These are phyloP conservation scores for Fraxinus quadrangulata DNA, from an alignment of 257 asterid species.

Conservation along the genomic window DNA sequence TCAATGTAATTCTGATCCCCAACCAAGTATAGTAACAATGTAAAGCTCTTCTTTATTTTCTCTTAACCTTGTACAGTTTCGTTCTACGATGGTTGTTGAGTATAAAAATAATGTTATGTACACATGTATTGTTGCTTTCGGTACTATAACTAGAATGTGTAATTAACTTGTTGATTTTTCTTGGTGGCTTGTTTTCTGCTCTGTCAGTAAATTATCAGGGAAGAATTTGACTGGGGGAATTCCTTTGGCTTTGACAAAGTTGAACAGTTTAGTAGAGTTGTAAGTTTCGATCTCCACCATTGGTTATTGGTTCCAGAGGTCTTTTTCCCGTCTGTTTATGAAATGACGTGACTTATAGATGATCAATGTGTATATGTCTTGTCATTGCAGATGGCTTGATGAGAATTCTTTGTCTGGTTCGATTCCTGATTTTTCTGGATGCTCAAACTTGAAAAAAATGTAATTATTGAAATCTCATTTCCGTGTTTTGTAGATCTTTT, in stretches of 20 bases:
- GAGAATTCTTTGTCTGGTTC: slow-evolving; percentile 77
- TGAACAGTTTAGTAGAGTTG: slow-evolving; percentile 69
- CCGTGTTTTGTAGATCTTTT: not conserved
- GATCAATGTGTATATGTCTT: slow-evolving; percentile 14
- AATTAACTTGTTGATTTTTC: not conserved
- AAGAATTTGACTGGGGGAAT: slow-evolving; percentile 66
- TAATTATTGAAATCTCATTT: slow-evolving; percentile 29
- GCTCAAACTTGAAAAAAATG: slow-evolving; percentile 77
- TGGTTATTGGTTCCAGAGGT: not conserved
- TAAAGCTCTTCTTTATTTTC: slow-evolving; percentile 36
- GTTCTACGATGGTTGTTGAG: not conserved
- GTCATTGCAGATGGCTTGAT: slow-evolving; percentile 82
- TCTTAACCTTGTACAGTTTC: not conserved
- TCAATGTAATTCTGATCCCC: slow-evolving; percentile 73
- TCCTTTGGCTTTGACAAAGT: slow-evolving; percentile 60
- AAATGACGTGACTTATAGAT: slow-evolving; percentile 16
- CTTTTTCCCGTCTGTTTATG: not conserved
- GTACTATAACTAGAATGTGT: too few relatives aligned
- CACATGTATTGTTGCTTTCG: too few relatives aligned
- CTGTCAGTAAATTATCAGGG: slow-evolving; percentile 74
- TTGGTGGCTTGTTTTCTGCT: slow-evolving; percentile 7
- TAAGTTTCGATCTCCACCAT: slow-evolving; percentile 39
- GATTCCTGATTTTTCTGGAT: slow-evolving; percentile 91
- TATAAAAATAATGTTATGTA: not conserved
- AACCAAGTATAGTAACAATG: slow-evolving; percentile 75